Evolutionary conservation across 1,139 yeast genomes (phyloP), one percentile per base, ranked within the genome.

Genomic region (Taphrina deformans): DNA sequence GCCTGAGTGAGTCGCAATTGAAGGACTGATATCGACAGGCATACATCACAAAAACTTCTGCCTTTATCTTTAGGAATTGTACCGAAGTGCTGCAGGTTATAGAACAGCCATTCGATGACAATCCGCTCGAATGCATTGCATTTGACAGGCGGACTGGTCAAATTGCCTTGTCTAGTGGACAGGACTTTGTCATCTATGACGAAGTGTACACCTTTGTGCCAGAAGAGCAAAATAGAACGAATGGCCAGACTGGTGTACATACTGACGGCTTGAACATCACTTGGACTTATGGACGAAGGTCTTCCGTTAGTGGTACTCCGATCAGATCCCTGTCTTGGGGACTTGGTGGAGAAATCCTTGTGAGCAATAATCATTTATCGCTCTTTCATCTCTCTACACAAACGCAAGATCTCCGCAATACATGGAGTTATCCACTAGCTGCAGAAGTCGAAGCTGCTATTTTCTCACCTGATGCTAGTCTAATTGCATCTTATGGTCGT

Each of bases 291-390:
- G 78, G 21, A 69, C 76, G 41, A 78, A 80, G 68, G 71, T 77
- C 44, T 24, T 52, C 74, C 76, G 50, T 69, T 76, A 53, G 68
- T 70, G 21, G 75, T 73, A 68, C 76, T 71, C 0, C 67, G 68
- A 79, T 87, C 29, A 82, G 80, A 68, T 79, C 86, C 61, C 68
- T 89, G 38, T 81, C 83, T 65, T 90, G 96, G 96, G 90, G 95
- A 0, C 75, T 76, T 16, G 81, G 81, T 58, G 79, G 80, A 65
- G 93, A 87, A 69, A 71, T 90, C 48, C 81, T 84, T 0, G 78
- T 84, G 0, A 96, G 93, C 0, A 81, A 92, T 0, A 75, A 78
- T 16, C 76, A 78, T 0, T 73, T 89, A 26, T 77, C 82, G 0
- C 77, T 89, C 52, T 87, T 86, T 82, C 79, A 79, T 62, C 73